Evolutionary conservation across 352 stramenopile species (phyloP), one percentile per base, ranked within the genome.

Genomic region (Phytopythium cucurbitacearum): DNA sequence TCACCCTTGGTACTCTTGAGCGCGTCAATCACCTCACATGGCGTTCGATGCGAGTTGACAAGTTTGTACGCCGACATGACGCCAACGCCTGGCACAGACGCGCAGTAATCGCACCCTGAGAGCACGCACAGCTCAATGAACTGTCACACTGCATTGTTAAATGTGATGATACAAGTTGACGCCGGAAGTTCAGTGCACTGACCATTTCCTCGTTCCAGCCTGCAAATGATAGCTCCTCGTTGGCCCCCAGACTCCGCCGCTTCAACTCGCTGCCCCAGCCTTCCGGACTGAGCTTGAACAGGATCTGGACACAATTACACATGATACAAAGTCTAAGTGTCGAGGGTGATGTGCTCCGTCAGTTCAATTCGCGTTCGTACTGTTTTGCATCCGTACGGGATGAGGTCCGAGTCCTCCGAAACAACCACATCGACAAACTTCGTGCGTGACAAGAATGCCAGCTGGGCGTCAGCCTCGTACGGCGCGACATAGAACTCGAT

Each of bases 391-490:
- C 95, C 91, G 64, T 99, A 99, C 3, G 93, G 84, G 16, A 99
- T 77, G 50, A 76, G 94, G 64, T 99, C 97, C 44, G 87, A 97
- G 67, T 99, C 97, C 67, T 99, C 96, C 10, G 94, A 98, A 34
- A 99, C 94, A 32, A 99, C 94, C 0, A 88, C 77, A 57, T 99
- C 96, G 40, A 98, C 71, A 34, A 97, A 67, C 63, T 84, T 88
- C 11, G 73, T 59, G 12, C 80, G 82, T 21, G 81, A 93, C 13
- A 99, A 55, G 60, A 95, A 98, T 3, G 96, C 96, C 47, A 99
- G 67, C 69, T 99, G 95, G n/a, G 96, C 95, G 65, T 99, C 96
- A 5, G 96, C 95, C 65, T 99, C 96, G 59, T 98, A 99, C 8
- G 97, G 97, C 10, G 97, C 96, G 2, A 99, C 94, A 21, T 99